These are phyloP conservation scores for Saccharomycopsis amapae DNA, from an alignment of 805 yeast species.

Conservation along the genomic window DNA sequence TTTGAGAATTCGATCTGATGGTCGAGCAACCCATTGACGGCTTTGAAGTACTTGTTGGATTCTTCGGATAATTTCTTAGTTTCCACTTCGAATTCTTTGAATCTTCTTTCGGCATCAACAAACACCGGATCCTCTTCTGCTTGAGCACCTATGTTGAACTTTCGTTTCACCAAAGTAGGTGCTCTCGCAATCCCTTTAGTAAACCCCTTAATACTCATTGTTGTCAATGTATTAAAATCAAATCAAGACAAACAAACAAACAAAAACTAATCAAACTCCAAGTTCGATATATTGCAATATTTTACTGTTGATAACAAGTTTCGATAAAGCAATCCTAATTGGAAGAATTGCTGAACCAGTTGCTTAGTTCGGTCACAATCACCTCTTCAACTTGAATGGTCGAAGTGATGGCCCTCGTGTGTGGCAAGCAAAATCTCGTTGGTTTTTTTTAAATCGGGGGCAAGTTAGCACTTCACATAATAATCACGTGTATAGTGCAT, in stretches of 20 bases:
- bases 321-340: background rate
- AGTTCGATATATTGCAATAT: background rate
- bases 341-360: background rate
- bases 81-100: conserved; percentile 83
- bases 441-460: too few relatives aligned
- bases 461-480: too few relatives aligned
- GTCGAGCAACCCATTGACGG: conserved; percentile 88
- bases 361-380: background rate
- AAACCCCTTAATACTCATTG: conserved; percentile 84
- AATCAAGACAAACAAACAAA: background rate
- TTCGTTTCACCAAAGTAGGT: conserved; percentile 86
- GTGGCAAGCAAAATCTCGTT: too few relatives aligned
- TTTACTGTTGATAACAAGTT: background rate
- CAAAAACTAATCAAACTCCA: too few relatives aligned
- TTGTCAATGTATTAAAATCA: background rate
- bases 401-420: background rate
- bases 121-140: conserved; percentile 79
- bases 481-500: too few relatives aligned
- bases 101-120: conserved; percentile 92
- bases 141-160: conserved; percentile 76
- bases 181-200: conserved; percentile 77
- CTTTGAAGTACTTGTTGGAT: conserved; percentile 80
- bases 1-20: conserved; percentile 94
- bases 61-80: conserved; percentile 87
- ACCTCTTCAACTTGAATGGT: background rate